A percentile compares a stretch with the other conserved stretches of the same genome.
phyloP scores from a whole-genome alignment of 1,284 basidiomycete genomes.

The Boletus semigastroideus region DNA sequence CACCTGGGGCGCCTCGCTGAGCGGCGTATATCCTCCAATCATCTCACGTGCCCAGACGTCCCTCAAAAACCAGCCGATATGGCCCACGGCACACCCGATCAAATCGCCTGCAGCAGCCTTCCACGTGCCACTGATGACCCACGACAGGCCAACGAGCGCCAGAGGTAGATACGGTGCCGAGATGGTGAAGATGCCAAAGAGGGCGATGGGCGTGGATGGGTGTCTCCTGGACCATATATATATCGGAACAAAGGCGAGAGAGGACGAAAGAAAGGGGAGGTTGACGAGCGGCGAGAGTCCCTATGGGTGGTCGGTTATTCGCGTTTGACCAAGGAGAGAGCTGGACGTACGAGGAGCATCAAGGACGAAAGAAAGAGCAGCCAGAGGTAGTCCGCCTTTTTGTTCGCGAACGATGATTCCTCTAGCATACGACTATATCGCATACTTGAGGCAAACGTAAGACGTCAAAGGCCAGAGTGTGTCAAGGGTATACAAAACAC shows the following conservation, averaged over 20 bases:
- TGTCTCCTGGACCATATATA: slow-evolving; percentile 97
- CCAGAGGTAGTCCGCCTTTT: slow-evolving; percentile 93
- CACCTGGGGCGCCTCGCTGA: slow-evolving; percentile 75
- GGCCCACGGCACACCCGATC: slow-evolving; percentile 87
- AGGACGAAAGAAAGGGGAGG: slow-evolving; percentile 86
- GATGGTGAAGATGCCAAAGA: slow-evolving; percentile 93
- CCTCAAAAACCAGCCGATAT: slow-evolving; percentile 89
- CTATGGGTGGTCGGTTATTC: slow-evolving; percentile 43
- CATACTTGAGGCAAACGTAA: slow-evolving; percentile 59
- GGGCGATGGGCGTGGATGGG: slow-evolving; percentile 89
- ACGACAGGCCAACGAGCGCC: slow-evolving; percentile 85
- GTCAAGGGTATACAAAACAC: slow-evolving; percentile 31
- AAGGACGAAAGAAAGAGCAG: slow-evolving; percentile 77
- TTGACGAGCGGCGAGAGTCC: slow-evolving; percentile 83
- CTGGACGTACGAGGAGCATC: slow-evolving; percentile 72
- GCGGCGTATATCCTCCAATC: slow-evolving; percentile 69
- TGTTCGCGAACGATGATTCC: slow-evolving; percentile 91
- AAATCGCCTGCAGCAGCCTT: slow-evolving; percentile 83
- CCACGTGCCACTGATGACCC: slow-evolving; percentile 88
- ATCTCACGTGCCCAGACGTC: slow-evolving; percentile 96
- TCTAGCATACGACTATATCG: slow-evolving; percentile 95
- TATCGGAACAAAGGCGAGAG: slow-evolving; percentile 90
- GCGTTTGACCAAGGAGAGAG: slow-evolving; percentile 3
- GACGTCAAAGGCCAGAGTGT: background rate
- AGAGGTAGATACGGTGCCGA: slow-evolving; percentile 95